Conservation (phyloP, 164 flowering plant genomes). For the Magnolia sinica region DNA sequence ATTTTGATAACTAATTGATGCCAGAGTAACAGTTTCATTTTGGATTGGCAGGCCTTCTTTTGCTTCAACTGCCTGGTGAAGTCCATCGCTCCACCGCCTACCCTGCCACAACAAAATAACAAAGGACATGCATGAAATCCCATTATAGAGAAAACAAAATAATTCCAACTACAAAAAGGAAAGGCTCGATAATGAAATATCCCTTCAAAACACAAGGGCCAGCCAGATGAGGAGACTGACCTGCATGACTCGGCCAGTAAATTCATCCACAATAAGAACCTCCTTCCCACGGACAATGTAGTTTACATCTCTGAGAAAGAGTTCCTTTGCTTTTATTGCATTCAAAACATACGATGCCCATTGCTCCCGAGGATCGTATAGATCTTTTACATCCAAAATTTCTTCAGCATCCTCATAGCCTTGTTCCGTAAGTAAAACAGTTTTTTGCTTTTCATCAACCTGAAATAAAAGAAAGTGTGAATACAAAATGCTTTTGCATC, state of each 20-base stretch:
- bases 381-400: conserved; percentile 82
- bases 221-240: conserved; percentile 26
- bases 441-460: conserved; percentile 98
- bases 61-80: conserved; percentile 99
- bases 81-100: conserved; percentile 99
- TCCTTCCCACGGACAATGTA: conserved; percentile 90
- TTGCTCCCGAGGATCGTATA: conserved; percentile 97
- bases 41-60: conserved; percentile 97
- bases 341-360: conserved; percentile 92
- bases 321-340: conserved; percentile 93
- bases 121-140: conserved; percentile 4
- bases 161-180: neutral
- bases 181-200: neutral
- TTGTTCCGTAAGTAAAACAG: conserved; percentile 83
- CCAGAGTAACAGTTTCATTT: conserved; percentile 91
- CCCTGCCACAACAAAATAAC: conserved; percentile 44
- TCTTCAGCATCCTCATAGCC: conserved; percentile 99
- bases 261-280: conserved; percentile 97
- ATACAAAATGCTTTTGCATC: neutral
- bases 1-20: conserved; percentile 97
- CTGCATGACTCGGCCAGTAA: conserved; percentile 99
- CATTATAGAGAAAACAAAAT: neutral
- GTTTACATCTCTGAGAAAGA: conserved; percentile 94
- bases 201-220: neutral
- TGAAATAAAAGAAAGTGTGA: conserved; percentile 18